Evolutionary conservation across 78 protist genomes (phyloP).

Genomic region (slime mould (Dictyostelium discoideum)): DNA sequence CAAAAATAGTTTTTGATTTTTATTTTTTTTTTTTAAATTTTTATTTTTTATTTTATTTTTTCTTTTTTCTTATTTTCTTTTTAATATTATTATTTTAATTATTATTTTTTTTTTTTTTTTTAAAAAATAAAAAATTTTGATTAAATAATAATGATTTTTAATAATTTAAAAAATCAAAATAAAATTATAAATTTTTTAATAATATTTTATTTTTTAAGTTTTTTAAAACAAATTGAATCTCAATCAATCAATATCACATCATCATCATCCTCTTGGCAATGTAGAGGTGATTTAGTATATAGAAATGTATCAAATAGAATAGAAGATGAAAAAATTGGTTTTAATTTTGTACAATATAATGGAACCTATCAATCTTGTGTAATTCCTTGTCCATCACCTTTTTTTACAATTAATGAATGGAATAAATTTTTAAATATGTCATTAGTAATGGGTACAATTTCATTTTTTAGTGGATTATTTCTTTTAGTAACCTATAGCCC

Average conservation of each 20-base stretch:
- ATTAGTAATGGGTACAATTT: not conserved
- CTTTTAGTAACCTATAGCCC: not conserved
- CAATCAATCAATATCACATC: not conserved
- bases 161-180: not conserved
- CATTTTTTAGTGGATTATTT: not conserved
- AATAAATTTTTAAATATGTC: not conserved
- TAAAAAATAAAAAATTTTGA: too few relatives aligned
- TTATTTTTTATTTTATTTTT: too few relatives aligned
- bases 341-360: not conserved
- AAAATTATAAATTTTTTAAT: not conserved
- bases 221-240: not conserved
- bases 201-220: too few relatives aligned
- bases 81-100: too few relatives aligned
- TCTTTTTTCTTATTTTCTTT: too few relatives aligned
- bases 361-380: not conserved
- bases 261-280: not conserved
- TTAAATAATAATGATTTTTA: not conserved
- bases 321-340: slow-evolving; percentile 27
- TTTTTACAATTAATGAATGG: not conserved
- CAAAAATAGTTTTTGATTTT: too few relatives aligned
- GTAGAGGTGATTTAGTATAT: not conserved
- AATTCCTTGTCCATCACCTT: slow-evolving; percentile 23
- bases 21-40: too few relatives aligned
- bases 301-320: slow-evolving; percentile 31
- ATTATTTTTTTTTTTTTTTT: too few relatives aligned